phyloP scores from a whole-genome alignment of 345 rosid species.

The Barbarea vulgaris region DNA sequence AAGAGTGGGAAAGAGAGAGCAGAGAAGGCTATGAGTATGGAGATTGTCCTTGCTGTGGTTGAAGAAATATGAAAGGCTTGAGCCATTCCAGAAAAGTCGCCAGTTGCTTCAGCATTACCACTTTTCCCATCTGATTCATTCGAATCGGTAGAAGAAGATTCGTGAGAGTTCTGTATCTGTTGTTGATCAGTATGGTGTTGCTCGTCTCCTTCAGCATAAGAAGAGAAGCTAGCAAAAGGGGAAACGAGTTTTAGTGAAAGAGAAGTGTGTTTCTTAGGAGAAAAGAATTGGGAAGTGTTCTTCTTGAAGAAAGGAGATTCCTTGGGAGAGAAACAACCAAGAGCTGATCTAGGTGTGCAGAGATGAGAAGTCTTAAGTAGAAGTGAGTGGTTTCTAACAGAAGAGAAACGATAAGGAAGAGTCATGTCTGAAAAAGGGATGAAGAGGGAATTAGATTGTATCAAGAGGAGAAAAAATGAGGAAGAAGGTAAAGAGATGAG shows the following conservation, averaged over 20 bases:
- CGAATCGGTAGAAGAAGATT: conserved; percentile 21
- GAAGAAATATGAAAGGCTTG: conserved; percentile 80
- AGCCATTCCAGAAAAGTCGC: conserved; percentile 71
- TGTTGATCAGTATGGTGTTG: conserved; percentile 48
- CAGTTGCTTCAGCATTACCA: conserved; percentile 34
- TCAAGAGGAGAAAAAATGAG: conserved; percentile 34
- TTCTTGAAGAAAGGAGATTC: conserved; percentile 42
- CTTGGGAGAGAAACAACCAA: conserved; percentile 35
- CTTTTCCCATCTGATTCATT: conserved; percentile 34
- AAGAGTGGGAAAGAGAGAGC: conserved; percentile 70
- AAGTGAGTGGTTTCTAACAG: conserved; percentile 51
- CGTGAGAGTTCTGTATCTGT: conserved; percentile 35
- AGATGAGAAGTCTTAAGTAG: conserved; percentile 46
- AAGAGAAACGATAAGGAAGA: conserved; percentile 62
- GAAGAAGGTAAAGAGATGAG: conserved; percentile 37
- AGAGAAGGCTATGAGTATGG: conserved; percentile 65
- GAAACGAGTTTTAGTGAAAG: conserved; percentile 40
- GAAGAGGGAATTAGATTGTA: conserved; percentile 27
- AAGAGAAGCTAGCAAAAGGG: conserved; percentile 71
- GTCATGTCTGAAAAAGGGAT: conserved; percentile 53
- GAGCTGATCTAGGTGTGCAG: conserved; percentile 46
- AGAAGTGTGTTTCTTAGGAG: conserved; percentile 42
- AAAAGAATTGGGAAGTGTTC: conserved; percentile 31
- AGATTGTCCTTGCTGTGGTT: conserved; percentile 64
- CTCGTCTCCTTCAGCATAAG: conserved; percentile 70